Percentiles rank a stretch among this genome's conserved stretches.
These are phyloP conservation scores for Stephania japonica DNA, from an alignment of 164 flowering plant genomes.

Conservation along the genomic window DNA sequence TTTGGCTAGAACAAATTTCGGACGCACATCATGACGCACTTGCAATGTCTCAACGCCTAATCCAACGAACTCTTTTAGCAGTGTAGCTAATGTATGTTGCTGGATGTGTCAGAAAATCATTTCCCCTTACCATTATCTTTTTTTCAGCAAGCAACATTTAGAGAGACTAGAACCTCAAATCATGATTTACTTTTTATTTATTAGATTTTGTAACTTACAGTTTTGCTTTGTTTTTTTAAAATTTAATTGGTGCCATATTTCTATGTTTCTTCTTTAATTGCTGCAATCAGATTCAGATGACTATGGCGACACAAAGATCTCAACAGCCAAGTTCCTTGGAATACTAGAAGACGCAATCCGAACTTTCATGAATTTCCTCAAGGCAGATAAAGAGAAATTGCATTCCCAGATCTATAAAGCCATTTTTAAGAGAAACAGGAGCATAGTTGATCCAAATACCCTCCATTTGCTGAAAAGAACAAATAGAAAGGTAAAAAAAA, in stretches of 20 bases:
- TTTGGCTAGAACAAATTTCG: too few species aligned
- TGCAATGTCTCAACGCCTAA: too few species aligned
- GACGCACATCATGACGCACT: too few species aligned
- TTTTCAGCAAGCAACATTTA: too few species aligned
- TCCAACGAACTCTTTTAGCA: too few species aligned
- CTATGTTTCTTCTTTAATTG: neutral
- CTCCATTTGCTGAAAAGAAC: conserved; percentile 58
- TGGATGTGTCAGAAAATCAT: too few species aligned
- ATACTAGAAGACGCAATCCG: conserved; percentile 76
- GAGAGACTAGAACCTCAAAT: too few species aligned
- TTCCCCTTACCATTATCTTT: too few species aligned
- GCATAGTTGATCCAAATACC: conserved; percentile 61
- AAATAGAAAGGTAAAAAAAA: conserved; percentile 45
- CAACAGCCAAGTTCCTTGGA: conserved; percentile 49
- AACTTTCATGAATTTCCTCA: conserved; percentile 87
- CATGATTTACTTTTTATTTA: too few species aligned
- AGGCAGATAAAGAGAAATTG: conserved; percentile 61
- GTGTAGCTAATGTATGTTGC: too few species aligned
- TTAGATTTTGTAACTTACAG: neutral
- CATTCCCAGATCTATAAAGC: conserved; percentile 40
- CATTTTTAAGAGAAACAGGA: conserved; percentile 42
- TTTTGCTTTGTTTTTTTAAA: neutral
- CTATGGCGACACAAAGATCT: conserved; percentile 47
- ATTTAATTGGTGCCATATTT: neutral
- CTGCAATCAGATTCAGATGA: conserved; percentile 35